phyloP scores from a whole-genome alignment of 176 grass and related monocot species.

The Tillandsia fasciculata region DNA sequence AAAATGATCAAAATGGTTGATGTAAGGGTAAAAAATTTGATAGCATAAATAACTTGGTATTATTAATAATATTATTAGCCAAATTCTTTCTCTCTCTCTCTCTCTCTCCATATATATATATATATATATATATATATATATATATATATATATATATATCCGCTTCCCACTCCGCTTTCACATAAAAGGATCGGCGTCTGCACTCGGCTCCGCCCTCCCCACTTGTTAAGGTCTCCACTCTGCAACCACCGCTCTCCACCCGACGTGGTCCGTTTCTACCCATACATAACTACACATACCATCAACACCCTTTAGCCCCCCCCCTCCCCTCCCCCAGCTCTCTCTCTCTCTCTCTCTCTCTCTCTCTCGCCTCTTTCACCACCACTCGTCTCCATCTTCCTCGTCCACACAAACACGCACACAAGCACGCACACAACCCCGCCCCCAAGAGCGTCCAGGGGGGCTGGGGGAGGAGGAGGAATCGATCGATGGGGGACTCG shows the following conservation, averaged over 20 bases:
- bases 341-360: background rate
- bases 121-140: too few relatives aligned
- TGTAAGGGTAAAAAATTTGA: too few relatives aligned
- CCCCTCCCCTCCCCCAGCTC: background rate
- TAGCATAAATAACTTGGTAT: too few relatives aligned
- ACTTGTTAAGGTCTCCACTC: background rate
- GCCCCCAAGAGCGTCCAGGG: background rate
- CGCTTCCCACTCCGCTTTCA: too few relatives aligned
- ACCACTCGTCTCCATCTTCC: conserved; percentile 10
- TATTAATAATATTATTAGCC: too few relatives aligned
- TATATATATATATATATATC: too few relatives aligned
- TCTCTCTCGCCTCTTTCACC: background rate
- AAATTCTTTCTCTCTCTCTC: too few relatives aligned
- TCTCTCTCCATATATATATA: too few relatives aligned
- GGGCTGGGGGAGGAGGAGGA: too few relatives aligned
- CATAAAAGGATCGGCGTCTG: background rate
- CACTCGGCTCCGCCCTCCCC: conserved; percentile 5
- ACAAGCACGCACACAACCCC: background rate
- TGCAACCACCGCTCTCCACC: conserved; percentile 23
- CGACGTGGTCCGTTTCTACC: conserved; percentile 56
- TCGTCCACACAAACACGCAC: conserved; percentile 28
- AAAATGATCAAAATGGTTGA: too few relatives aligned
- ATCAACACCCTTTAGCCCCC: background rate
- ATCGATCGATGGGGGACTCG: conserved; percentile 54
- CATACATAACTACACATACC: background rate